Percentiles rank a stretch among this genome's conserved stretches.
Evolutionary conservation across 371 early-diverging fungal species (phyloP).

Genomic region (Actinomucor elegans): DNA sequence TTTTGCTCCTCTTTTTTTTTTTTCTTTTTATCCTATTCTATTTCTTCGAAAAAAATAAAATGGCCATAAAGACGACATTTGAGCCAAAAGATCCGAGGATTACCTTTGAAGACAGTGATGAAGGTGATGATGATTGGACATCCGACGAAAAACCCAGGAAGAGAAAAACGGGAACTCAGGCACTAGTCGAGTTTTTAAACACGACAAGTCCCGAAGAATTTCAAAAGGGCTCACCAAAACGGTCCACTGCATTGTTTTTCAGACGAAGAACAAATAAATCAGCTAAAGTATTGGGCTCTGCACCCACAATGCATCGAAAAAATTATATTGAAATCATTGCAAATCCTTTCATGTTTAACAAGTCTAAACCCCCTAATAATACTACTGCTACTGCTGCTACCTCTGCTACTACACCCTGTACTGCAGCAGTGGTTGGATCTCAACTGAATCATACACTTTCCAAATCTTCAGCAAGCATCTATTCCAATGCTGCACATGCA

Average conservation of each 20-base stretch:
- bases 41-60: not conserved
- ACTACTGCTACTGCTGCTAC: not conserved
- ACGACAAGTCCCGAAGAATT: conserved; percentile 39
- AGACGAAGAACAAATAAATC: conserved; percentile 4
- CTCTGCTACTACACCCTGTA: not conserved
- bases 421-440: not conserved
- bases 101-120: conserved; percentile 9
- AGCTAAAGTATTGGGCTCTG: not conserved
- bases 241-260: conserved; percentile 18
- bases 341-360: conserved; percentile 12
- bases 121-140: conserved; percentile 12
- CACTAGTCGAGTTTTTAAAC: conserved; percentile 32
- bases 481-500: not conserved
- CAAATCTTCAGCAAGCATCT: not conserved
- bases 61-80: conserved; percentile 15
- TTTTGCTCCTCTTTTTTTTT: conserved; percentile 1
- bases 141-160: conserved; percentile 16
- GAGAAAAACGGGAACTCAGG: conserved; percentile 31
- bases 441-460: not conserved
- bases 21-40: conserved; percentile 1
- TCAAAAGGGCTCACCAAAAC: conserved; percentile 14
- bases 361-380: not conserved
- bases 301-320: conserved; percentile 3
- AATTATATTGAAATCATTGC: conserved; percentile 29
- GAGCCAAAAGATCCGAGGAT: conserved; percentile 37